Base-by-base conservation (phyloP, 148 eudicot genomes). In the Pharnaceum exiguum region DNA sequence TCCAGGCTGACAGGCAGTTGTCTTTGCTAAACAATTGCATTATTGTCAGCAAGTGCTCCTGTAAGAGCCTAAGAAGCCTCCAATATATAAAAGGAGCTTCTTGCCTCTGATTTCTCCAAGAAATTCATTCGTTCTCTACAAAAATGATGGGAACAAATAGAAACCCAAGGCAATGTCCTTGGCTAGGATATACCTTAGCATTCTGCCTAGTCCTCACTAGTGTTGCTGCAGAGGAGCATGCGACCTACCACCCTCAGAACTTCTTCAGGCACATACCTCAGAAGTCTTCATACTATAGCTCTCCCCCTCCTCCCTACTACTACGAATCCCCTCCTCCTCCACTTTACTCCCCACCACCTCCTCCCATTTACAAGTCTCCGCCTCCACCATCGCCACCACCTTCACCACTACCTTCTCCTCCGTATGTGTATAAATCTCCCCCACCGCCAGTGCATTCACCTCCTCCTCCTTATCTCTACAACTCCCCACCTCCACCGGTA, bases 101-200 rank as follows among this genome's bases (percentile, higher is more conserved):
- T 12, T 27, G 18, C 7, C 13, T 27, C 62, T 44, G 3, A 45
- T 30, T 11, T 15, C 26, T 3, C 8, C 15, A 56, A 37, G 17
- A 2, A 39, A 40, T 37, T 26, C 35, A 22, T 54, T 40, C 30
- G 29, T 30, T 10, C 36, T 11, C 7, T 1, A 26, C 36, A 5
- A 15, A 4, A 21, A 29, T 8, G 32, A 67, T 67, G 71, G 59
- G 59, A 21, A 57, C 27, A 39, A 27, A 25, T 36, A 40, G 67
- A 47, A 18, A 53, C 25, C 25, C 19, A 39, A 44, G 66, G 66
- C 70, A 59, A 21, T 59, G 57, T 66, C 62, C 58, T 59, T 46
- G 60, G 65, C 53, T 71, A 13, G 51, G 65, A 3, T 72, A 24
- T 10, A 30, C 44, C 33, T 31, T 67, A 2, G 19, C 27, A 10